Evolutionary conservation across 371 early-diverging fungal genomes (phyloP), one percentile per base, ranked within the genome.

Genomic region (Amoeboaphelidium occidentale): DNA sequence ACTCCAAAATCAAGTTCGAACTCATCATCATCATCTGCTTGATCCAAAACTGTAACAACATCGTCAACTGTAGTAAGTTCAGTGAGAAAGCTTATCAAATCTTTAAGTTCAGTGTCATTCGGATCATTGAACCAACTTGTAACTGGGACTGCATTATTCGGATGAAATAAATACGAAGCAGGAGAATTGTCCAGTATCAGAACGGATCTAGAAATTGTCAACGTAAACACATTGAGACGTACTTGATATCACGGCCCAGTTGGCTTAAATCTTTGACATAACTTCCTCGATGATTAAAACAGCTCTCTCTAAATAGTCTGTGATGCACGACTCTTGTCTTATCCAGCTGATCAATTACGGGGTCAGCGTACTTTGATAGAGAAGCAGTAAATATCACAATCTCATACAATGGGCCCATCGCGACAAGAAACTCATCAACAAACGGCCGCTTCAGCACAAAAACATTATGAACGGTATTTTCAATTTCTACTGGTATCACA

Each of bases 311-410:
- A 72, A 89, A 93, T 47, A 97, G 67, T 41, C 90, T 69, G 61
- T 92, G 89, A 46, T 73, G 71, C 23, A 97, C 78, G 2, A 82
- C 85, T 42, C 71, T 64, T 57, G 75, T 72, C 48, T 63, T 65
- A 71, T 94, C 97, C 44, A 97, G 68, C 66, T 78, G 74, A 63
- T 92, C 90, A 27, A 93, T 63, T 1, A 93, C 92, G 22, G 93
- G 93, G 60, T 92, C 88, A 25, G 92, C 97, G 58, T 97, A 97
- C 82, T 84, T 91, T 51, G 89, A 74, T 50, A 91, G 64, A 65
- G 81, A 79, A 2, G 97, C 93, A 2, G 97, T 97, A 57, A 92
- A 93, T 24, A 93, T 83, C 2, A 93, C 89, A 46, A 92, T 69
- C 58, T 93, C 93, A 60, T 81, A 97, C 48, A 74, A 67, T 55